Evolutionary conservation across 2,329 filamentous ascomycete genomes (phyloP), one percentile per base, ranked within the genome.

Genomic region (Fusarium bulbicola): DNA sequence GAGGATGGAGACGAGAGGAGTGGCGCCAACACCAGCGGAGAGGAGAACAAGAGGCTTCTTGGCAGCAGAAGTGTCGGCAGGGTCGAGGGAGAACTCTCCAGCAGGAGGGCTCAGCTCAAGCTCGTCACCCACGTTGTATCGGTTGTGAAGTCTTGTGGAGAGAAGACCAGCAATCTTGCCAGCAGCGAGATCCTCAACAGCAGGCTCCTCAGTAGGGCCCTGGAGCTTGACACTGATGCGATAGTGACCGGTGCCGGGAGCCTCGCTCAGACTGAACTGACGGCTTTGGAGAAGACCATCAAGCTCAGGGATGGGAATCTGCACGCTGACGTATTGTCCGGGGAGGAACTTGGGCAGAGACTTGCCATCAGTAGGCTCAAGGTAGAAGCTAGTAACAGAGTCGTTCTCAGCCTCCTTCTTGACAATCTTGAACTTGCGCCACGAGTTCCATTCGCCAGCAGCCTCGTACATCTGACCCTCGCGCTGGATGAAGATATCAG

Each of bases 211-310:
- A 20, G 78, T 54, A 6, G 78, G 78, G 40, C 87, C 90, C 72
- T 89, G 92, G 64, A 85, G 88, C 86, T 95, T 95, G 69, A 95
- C 90, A 73, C 89, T 92, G 82, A 95, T 90, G 61, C 93, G 89
- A 82, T 93, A 93, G 81, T 90, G 87, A 21, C 84, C 83, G 13
- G 86, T 86, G 53, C 86, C 84, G 8, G 86, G 85, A 6, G 83
- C 85, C 75, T 93, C 90, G 77, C 89, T 92, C 63, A 95, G 85
- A 52, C 90, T 93, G 84, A 94, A 95, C 84, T 95, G 93, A 62
- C 93, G 84, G 64, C 90, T 89, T 81, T 95, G 93, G 65, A 86
- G 82, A 74, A 91, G 86, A n/a, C 88, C 87, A 21, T 74, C 76
- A 28, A 92, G 85, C 53, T 86, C 84, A 1, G 91, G 89, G 2